Conservation (phyloP, 2,329 filamentous ascomycete genomes). For the Penicillium thymicola region DNA sequence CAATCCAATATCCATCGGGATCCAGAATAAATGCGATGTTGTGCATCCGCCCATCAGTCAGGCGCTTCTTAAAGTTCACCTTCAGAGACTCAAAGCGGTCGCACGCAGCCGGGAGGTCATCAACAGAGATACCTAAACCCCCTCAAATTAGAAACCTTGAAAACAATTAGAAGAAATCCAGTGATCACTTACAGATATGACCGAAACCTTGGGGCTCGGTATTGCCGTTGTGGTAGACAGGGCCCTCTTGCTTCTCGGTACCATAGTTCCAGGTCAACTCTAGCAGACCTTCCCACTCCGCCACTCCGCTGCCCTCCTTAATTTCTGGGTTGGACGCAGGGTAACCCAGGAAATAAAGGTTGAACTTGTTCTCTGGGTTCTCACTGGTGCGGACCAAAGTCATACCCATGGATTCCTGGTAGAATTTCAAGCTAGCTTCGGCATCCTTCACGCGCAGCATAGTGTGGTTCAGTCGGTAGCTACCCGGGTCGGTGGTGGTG, state of each 20-base stretch:
- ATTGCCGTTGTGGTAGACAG: conserved; percentile 93
- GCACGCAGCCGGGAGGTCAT: conserved; percentile 85
- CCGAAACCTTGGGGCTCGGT: conserved; percentile 88
- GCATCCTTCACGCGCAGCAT: conserved; percentile 92
- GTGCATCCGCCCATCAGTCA: conserved; percentile 89
- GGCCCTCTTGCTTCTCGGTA: conserved; percentile 70
- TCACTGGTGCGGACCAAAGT: conserved; percentile 70
- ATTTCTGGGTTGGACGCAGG: conserved; percentile 54
- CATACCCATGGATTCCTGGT: conserved; percentile 89
- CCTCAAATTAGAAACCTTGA: neutral
- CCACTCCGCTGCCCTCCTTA: conserved; percentile 51
- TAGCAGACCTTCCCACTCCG: conserved; percentile 75
- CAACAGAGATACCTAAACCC: conserved; percentile 67
- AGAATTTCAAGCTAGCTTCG: conserved; percentile 71
- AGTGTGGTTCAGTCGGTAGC: conserved; percentile 65
- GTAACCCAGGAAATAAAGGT: conserved; percentile 91
- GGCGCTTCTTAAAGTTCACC: conserved; percentile 89
- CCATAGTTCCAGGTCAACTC: conserved; percentile 84
- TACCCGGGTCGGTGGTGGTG: conserved; percentile 67
- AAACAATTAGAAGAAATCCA: neutral
- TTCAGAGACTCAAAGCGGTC: conserved; percentile 76
- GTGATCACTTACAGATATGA: conserved; percentile 69
- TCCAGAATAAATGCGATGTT: conserved; percentile 89
- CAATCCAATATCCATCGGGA: conserved; percentile 79
- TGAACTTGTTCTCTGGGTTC: conserved; percentile 70